These are phyloP conservation scores for Colletotrichum euphorbiae DNA, from an alignment of 2,329 filamentous ascomycete species.

Conservation along the genomic window DNA sequence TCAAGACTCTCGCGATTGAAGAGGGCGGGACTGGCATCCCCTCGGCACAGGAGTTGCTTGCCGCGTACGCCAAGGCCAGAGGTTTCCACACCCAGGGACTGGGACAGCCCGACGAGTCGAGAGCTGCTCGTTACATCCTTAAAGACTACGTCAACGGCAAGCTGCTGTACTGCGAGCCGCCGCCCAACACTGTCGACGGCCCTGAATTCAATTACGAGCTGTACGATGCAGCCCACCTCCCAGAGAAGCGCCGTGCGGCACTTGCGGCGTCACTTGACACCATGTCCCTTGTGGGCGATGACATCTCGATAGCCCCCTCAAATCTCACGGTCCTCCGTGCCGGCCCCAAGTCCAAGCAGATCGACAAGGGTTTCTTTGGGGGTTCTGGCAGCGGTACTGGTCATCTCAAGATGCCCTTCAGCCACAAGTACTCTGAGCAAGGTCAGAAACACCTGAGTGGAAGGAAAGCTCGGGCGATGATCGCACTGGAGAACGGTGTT, in stretches of 20 bases:
- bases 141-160: constrained; percentile 99
- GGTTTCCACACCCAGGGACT: constrained; percentile 91
- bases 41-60: constrained; percentile 85
- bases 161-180: constrained; percentile 90
- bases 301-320: constrained; percentile 50
- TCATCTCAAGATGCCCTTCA: constrained; percentile 84
- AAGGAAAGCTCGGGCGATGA: constrained; percentile 82
- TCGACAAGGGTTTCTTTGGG: constrained; percentile 93
- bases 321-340: constrained; percentile 65
- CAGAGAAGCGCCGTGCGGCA: constrained; percentile 79
- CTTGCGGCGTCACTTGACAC: constrained; percentile 64
- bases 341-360: constrained; percentile 78
- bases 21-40: constrained; percentile 92
- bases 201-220: constrained; percentile 88
- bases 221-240: constrained; percentile 85
- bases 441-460: constrained; percentile 83
- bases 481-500: constrained; percentile 85
- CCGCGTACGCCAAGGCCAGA: constrained; percentile 87
- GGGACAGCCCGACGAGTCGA: constrained; percentile 92
- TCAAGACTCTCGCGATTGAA: constrained; percentile 81
- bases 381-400: constrained; percentile 68
- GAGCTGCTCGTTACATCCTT: constrained; percentile 87
- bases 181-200: constrained; percentile 78
- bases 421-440: constrained; percentile 88
- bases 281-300: constrained; percentile 55